A percentile compares a stretch with the other conserved stretches of the same genome.
Conservation (phyloP, 2,329 filamentous ascomycete species). For the Fusarium compactum region DNA sequence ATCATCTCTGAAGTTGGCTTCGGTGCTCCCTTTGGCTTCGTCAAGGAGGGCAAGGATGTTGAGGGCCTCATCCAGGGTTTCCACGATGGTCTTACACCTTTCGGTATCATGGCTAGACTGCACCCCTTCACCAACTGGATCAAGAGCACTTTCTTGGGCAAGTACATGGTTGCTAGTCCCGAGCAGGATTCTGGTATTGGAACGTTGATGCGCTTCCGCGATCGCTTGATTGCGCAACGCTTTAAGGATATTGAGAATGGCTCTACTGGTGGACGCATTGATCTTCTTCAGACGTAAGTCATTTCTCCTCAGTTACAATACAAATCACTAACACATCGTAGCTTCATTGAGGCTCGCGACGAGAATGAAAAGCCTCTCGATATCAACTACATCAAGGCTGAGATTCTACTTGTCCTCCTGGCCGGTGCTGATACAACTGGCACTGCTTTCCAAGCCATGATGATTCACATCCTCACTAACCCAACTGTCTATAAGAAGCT, state of each 20-base stretch:
- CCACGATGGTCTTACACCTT: conserved; percentile 29
- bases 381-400: conserved; percentile 40
- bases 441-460: conserved; percentile 58
- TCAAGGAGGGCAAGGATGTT: conserved; percentile 60
- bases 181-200: conserved; percentile 67
- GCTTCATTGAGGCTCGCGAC: conserved; percentile 30
- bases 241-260: conserved; percentile 60
- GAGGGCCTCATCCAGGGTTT: conserved; percentile 54
- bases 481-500: conserved; percentile 41
- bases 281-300: conserved; percentile 64
- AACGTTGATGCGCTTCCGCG: conserved; percentile 68
- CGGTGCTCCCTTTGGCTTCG: conserved; percentile 56
- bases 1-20: conserved; percentile 64
- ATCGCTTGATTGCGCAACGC: conserved; percentile 63
- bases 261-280: conserved; percentile 55
- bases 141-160: conserved; percentile 39
- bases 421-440: conserved; percentile 61
- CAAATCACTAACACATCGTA: not conserved
- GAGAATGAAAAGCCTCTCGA: conserved; percentile 20
- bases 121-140: conserved; percentile 31
- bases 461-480: conserved; percentile 47
- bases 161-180: conserved; percentile 50
- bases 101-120: conserved; percentile 59
- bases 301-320: rapidly evolving
- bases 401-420: conserved; percentile 44